Evolutionary conservation across 495 filamentous ascomycete species (phyloP), one percentile per base, ranked within the genome.

Genomic region (Ramalina peruviana): DNA sequence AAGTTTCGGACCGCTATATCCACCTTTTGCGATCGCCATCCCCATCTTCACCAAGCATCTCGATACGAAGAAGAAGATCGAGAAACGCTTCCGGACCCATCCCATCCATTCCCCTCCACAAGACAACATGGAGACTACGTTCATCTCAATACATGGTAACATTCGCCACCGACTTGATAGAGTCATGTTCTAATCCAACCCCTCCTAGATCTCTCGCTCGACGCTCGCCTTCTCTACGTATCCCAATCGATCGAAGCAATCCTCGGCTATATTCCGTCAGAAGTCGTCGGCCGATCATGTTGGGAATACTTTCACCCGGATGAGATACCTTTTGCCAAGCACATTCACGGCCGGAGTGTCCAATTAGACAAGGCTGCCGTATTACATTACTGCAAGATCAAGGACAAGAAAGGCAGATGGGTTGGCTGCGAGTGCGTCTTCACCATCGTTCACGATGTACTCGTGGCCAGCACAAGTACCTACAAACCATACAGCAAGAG

Each of bases 111-210:
- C 25, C 10, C 49, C 33, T 17, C 25, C 19, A 25, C 16, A 60
- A 57, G 58, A 53, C 64, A 67, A 56, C 60, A 92, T 92, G 86
- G 87, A 92, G 67, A 85, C 83, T 55, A 94, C 87, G 40, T 93
- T 93, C 69, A 93, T 94, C 69, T 87, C 87, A 54, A 93, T 93
- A 56, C 87, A 93, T 66, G 86, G 88, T 80, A 65, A 68, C 82
- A 76, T 56, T 43, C 15, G 6, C 46, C 46, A 20, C 12, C 40
- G 54, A 51, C 48, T n/a, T 46, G 16, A 39, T 40, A 16, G 48
- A 43, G 51, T 46, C 48, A 42, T 49, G 43, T 50, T 50, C 43
- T 56, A 37, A 54, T 38, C 27, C 20, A 10, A 10, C 12, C 30
- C 15, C 0, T 30, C 27, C 46, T 62, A 89, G 84, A 89, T 65